These are phyloP conservation scores for Linum usitatissimum DNA, from an alignment of 345 rosid genomes.

Conservation along the genomic window DNA sequence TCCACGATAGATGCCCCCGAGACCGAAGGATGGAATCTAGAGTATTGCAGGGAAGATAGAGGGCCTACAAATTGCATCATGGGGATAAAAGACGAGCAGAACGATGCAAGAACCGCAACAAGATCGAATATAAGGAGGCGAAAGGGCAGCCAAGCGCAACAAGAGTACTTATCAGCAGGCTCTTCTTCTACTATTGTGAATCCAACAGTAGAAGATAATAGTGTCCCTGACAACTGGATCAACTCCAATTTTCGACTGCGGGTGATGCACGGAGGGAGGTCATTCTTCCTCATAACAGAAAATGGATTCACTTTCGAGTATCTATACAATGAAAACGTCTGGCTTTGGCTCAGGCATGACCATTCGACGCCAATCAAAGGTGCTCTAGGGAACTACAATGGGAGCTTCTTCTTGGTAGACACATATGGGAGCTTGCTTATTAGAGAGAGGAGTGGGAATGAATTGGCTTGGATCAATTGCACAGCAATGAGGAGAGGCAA, in stretches of 20 bases:
- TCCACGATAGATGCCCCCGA: constrained; percentile 49
- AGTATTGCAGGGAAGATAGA: constrained; percentile 63
- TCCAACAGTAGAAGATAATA: constrained; percentile 16
- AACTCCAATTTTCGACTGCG: constrained; percentile 38
- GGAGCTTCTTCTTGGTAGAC: constrained; percentile 53
- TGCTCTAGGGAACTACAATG: constrained; percentile 50
- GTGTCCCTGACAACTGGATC: constrained; percentile 30
- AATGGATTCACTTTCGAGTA: constrained; percentile 49
- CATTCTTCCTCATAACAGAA: constrained; percentile 48
- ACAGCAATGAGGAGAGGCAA: constrained; percentile 45
- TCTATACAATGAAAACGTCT: constrained; percentile 41
- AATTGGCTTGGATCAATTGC: constrained; percentile 49
- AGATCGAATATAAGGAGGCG: constrained; percentile 38
- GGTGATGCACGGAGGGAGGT: constrained; percentile 42
- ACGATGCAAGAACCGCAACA: constrained; percentile 26
- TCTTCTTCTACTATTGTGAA: constrained; percentile 3
- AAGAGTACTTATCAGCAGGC: constrained; percentile 30
- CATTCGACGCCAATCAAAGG: constrained; percentile 51
- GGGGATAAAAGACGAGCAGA: constrained; percentile 44
- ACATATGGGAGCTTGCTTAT: constrained; percentile 38
- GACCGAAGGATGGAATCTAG: constrained; percentile 69
- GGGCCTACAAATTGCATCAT: constrained; percentile 46
- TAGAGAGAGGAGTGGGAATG: constrained; percentile 42
- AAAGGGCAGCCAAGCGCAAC: constrained; percentile 32
- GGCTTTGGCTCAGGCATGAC: constrained; percentile 66